Evolutionary conservation across 768 basidiomycete genomes (phyloP), one percentile per base, ranked within the genome.

Genomic region (Naematelia aurantialba): DNA sequence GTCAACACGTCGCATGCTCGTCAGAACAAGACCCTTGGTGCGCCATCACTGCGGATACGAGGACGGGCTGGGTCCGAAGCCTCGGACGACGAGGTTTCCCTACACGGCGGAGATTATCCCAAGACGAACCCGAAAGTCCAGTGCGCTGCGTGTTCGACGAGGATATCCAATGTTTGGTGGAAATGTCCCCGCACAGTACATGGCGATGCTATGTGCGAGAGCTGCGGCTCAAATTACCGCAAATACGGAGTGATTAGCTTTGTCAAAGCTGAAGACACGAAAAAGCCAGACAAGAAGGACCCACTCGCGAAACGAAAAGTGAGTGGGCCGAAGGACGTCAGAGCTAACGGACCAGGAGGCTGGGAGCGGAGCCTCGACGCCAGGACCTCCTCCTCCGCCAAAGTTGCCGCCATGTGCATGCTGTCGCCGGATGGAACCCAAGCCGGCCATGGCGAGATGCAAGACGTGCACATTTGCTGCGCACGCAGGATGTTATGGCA

Each of bases 181-280:
- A 89, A 88, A 74, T 90, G 91, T 13, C 92, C 91, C 1, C 89
- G 89, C 72, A 88, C 87, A 21, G 82, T 93, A n/a, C 76, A 81
- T 0, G 87, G 87, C 1, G 82, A 81, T 59, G 83, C 91, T 39
- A 84, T 94, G 54, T 96, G 91, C 72, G 89, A 93, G 47, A 81
- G 76, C 26, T 96, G 91, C 69, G 91, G 91, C 73, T 83, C 85
- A 46, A 88, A 87, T 63, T 96, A 90, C 87, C 82, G 91, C 66
- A 96, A 93, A 78, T 96, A 96, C 73, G 91, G 89, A 0, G 91
- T 93, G 66, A 80, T 92, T 50, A 61, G 68, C 22, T 70, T 70
- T 59, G 68, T 60, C 29, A 68, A 68, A 31, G 65, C 78, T 21
- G 75, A 76, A 27, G 72, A 76, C 64, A 70, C 70, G 4, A 82